Evolutionary conservation across 2,329 filamentous ascomycete species (phyloP), one percentile per base, ranked within the genome.

Genomic region (Stemphylium vesicarium): DNA sequence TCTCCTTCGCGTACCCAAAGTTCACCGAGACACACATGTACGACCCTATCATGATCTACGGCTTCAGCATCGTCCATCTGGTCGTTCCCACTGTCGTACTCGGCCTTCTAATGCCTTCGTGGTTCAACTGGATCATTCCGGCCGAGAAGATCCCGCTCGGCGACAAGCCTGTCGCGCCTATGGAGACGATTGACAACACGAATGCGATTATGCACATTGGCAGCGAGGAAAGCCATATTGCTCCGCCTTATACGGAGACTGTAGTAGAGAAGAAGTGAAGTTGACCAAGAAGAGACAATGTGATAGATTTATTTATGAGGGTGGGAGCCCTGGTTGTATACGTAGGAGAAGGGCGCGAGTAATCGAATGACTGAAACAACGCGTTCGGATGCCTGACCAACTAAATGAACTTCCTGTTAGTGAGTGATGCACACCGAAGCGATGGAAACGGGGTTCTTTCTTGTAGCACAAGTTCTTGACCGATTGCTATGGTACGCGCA

Each of bases 41-140:
- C 50, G 61, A 66, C 26, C 63, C 65, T 2, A 65, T 68, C 50
- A 65, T 67, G 57, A 64, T 68, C 38, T 51, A 57, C 10, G 65
- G 65, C n/a, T 68, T 68, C 41, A 64, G 64, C 29, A 49, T 68
- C 2, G 51, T 55, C 4, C 54, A 63, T 36, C 29, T 60, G 18
- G 52, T 55, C 9, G 11, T 43, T 3, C 47, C 39, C 1, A 50
- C 47, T 8, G 26, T 49, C 22, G 40, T 55, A 6, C 18, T 50
- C 2, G 35, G 39, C 4, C 24, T 48, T 1, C 16, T 53, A 11
- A 41, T 53, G n/a, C 50, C 50, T 8, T 18, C 32, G 0, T 53
- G 50, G 50, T 46, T 55, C 33, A 39, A 54, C 35, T 50, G 37
- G 37, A 50, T 50, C 9, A 42, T 50, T 3, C 47, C 47, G 3